Conservation (phyloP, 305 asterid genomes). For the Fraxinus sp. region DNA sequence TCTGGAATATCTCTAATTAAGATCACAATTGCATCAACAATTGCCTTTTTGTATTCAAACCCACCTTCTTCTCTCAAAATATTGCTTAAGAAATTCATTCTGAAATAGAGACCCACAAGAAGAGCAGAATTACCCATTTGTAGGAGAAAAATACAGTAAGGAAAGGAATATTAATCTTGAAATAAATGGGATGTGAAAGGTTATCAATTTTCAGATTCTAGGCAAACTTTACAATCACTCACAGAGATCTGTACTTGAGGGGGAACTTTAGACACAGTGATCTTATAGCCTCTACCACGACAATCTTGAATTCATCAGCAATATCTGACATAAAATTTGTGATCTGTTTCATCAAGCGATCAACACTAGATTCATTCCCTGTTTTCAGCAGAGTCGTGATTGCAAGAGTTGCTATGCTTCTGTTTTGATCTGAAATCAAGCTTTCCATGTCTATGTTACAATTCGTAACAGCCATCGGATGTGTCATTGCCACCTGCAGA, state of each 20-base stretch:
- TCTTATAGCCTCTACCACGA: slow-evolving; percentile 97
- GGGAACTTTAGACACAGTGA: slow-evolving; percentile 97
- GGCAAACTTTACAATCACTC: slow-evolving; percentile 41
- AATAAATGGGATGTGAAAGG: slow-evolving; percentile 14
- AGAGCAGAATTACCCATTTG: slow-evolving; percentile 16
- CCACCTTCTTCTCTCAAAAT: slow-evolving; percentile 99
- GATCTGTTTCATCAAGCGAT: slow-evolving; percentile 96
- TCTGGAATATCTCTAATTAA: slow-evolving; percentile 96
- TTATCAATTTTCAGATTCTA: slow-evolving; percentile 8
- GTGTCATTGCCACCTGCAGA: slow-evolving; percentile 96
- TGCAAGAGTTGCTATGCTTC: slow-evolving; percentile 99
- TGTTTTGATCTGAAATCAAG: slow-evolving; percentile 94
- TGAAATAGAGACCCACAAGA: slow-evolving; percentile 27
- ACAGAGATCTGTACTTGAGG: slow-evolving; percentile 95
- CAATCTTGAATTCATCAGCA: slow-evolving; percentile 99
- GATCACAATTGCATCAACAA: slow-evolving; percentile 95
- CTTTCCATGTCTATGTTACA: slow-evolving; percentile 99
- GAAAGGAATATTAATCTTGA: neutral
- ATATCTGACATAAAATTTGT: slow-evolving; percentile 98
- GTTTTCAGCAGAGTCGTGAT: slow-evolving; percentile 95
- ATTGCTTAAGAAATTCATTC: slow-evolving; percentile 98
- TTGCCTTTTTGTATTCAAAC: slow-evolving; percentile 97
- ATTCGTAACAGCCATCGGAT: slow-evolving; percentile 95
- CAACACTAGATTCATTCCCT: slow-evolving; percentile 96
- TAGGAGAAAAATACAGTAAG: neutral